phyloP scores from a whole-genome alignment of 2,329 filamentous ascomycete species.

The Leptographium wingfieldii region DNA sequence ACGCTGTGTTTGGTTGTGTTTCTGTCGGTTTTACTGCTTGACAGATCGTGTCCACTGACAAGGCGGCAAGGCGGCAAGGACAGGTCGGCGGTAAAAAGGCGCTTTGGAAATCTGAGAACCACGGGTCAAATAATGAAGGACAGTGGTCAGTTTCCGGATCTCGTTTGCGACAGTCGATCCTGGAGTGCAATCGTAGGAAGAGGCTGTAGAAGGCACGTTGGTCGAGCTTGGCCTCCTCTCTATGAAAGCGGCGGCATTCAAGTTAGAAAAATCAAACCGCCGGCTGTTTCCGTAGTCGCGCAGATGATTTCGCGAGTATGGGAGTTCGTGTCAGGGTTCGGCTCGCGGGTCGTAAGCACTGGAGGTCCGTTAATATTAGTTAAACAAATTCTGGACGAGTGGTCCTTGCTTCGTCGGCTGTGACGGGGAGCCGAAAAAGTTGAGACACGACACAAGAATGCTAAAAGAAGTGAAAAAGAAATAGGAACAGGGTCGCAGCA shows the following conservation, averaged over 20 bases:
- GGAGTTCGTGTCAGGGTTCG: not conserved
- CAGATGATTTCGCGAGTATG: not conserved
- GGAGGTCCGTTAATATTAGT: not conserved
- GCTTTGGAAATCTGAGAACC: not conserved
- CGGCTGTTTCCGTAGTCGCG: not conserved
- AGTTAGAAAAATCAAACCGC: not conserved
- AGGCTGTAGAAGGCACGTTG: not conserved
- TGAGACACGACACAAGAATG: not conserved
- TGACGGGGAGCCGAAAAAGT: not conserved
- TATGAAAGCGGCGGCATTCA: not conserved
- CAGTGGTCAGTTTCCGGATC: not conserved
- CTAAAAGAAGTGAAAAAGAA: conserved; percentile 1
- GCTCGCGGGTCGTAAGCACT: not conserved
- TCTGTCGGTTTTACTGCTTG: not conserved
- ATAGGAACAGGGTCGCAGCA: not conserved
- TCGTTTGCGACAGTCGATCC: not conserved
- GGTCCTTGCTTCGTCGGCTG: not conserved
- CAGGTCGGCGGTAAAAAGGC: not conserved
- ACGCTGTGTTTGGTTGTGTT: not conserved
- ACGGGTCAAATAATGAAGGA: not conserved
- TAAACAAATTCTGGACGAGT: not conserved
- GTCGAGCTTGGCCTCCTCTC: not conserved
- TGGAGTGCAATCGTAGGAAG: not conserved
- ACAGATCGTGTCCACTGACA: not conserved
- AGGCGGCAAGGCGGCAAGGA: not conserved